phyloP scores from a whole-genome alignment of 1,284 basidiomycete genomes.

The Cutaneotrichosporon curvatum region DNA sequence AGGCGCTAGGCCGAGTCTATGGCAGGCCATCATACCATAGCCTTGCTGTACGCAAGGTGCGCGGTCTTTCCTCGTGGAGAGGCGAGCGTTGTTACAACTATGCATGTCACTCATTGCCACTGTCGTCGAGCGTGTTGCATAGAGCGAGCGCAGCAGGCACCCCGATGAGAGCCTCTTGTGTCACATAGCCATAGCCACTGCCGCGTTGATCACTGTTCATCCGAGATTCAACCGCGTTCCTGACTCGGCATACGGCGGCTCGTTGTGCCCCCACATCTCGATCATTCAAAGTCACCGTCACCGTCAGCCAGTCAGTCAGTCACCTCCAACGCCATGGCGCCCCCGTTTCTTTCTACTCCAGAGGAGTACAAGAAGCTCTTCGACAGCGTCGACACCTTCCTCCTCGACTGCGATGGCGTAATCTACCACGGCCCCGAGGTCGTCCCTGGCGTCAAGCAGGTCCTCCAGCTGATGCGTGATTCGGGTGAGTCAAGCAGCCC shows the following conservation, averaged over 20 bases:
- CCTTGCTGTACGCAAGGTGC: background rate
- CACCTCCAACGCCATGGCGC: too few relatives aligned
- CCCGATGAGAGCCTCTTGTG: too few relatives aligned
- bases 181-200: too few relatives aligned
- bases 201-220: too few relatives aligned
- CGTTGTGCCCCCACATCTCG: too few relatives aligned
- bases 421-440: conserved; percentile 80
- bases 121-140: too few relatives aligned
- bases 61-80: conserved; percentile 20
- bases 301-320: too few relatives aligned
- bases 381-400: conserved; percentile 79
- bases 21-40: background rate
- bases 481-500: conserved; percentile 21
- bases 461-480: conserved; percentile 59
- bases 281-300: too few relatives aligned
- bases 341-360: conserved; percentile 28
- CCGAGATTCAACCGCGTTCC: too few relatives aligned
- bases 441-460: conserved; percentile 68
- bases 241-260: too few relatives aligned
- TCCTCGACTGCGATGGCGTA: conserved; percentile 97
- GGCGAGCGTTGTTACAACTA: conserved; percentile 20
- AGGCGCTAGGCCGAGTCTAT: background rate
- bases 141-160: too few relatives aligned
- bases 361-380: conserved; percentile 47
- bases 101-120: conserved; percentile 19